Evolutionary conservation across 441 rosid genomes (phyloP).

Genomic region (Capsella rubella): DNA sequence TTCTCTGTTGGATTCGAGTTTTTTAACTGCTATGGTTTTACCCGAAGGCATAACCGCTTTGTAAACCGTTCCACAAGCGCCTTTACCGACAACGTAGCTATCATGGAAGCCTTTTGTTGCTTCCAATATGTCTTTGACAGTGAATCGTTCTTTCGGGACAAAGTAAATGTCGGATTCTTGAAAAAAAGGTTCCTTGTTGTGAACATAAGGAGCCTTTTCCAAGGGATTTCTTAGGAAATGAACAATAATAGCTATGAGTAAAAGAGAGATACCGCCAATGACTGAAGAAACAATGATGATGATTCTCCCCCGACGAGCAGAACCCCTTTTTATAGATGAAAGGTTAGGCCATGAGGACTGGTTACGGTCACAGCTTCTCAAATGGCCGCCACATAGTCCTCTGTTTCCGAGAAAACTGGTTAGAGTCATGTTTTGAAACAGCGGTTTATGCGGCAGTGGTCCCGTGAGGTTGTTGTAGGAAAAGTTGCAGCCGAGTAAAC

Average conservation of each 20-base stretch:
- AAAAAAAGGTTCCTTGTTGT: conserved; percentile 58
- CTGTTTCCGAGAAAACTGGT: conserved; percentile 76
- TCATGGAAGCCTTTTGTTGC: conserved; percentile 84
- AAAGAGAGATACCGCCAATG: conserved; percentile 81
- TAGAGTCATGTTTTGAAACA: conserved; percentile 76
- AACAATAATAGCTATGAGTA: conserved; percentile 68
- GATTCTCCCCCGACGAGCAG: conserved; percentile 60
- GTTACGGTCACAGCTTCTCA: conserved; percentile 57
- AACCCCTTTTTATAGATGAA: conserved; percentile 45
- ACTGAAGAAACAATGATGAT: conserved; percentile 62
- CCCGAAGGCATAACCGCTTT: conserved; percentile 86
- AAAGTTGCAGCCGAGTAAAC: conserved; percentile 91
- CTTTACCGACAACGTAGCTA: conserved; percentile 76
- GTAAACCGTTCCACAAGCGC: conserved; percentile 95
- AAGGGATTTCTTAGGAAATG: conserved; percentile 67
- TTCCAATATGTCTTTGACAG: conserved; percentile 77
- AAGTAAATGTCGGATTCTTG: conserved; percentile 76
- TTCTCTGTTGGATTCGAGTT: conserved; percentile 76
- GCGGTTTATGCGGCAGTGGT: conserved; percentile 62
- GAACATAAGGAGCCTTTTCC: conserved; percentile 54
- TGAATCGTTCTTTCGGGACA: conserved; percentile 82
- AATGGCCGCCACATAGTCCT: conserved; percentile 89
- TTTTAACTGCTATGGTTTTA: conserved; percentile 80
- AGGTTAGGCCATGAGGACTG: conserved; percentile 50
- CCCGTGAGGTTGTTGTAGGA: conserved; percentile 89